Evolutionary conservation across 176 grass and related monocot species (phyloP).

Genomic region (Oryza officinalis): DNA sequence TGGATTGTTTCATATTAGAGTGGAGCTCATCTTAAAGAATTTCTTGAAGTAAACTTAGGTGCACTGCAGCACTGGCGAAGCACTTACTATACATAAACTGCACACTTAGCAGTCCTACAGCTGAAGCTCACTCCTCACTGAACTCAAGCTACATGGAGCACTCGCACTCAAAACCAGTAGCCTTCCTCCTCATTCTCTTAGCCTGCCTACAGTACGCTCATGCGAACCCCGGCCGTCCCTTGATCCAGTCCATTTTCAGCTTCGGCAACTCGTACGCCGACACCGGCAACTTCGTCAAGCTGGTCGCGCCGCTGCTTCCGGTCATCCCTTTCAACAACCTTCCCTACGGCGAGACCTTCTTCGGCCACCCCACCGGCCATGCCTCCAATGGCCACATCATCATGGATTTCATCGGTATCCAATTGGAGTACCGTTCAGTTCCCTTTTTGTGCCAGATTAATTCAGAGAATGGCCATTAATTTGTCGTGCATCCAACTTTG

Average conservation of each 20-base stretch:
- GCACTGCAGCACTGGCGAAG: background rate
- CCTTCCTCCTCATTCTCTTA: background rate
- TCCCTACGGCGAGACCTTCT: too few species aligned
- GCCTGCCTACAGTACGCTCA: background rate
- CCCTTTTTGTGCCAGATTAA: too few species aligned
- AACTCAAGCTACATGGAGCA: background rate
- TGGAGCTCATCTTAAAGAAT: too few species aligned
- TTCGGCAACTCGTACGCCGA: conserved; percentile 69
- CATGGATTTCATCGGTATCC: too few species aligned
- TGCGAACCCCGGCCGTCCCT: background rate
- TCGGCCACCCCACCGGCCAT: too few species aligned
- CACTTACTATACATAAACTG: background rate
- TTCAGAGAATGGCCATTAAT: too few species aligned
- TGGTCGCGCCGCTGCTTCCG: conserved; percentile 14
- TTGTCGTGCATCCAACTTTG: too few species aligned
- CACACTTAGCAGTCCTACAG: background rate
- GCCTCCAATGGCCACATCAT: too few species aligned
- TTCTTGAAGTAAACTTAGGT: background rate
- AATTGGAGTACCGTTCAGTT: too few species aligned
- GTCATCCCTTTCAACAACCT: background rate
- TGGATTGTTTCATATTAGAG: too few species aligned
- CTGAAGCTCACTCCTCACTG: background rate
- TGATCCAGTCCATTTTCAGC: conserved; percentile 46
- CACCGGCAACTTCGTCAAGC: conserved; percentile 60
- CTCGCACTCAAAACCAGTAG: background rate